phyloP scores from a whole-genome alignment of 495 filamentous ascomycete genomes.

The Lasiosphaeriaceae sp. region DNA sequence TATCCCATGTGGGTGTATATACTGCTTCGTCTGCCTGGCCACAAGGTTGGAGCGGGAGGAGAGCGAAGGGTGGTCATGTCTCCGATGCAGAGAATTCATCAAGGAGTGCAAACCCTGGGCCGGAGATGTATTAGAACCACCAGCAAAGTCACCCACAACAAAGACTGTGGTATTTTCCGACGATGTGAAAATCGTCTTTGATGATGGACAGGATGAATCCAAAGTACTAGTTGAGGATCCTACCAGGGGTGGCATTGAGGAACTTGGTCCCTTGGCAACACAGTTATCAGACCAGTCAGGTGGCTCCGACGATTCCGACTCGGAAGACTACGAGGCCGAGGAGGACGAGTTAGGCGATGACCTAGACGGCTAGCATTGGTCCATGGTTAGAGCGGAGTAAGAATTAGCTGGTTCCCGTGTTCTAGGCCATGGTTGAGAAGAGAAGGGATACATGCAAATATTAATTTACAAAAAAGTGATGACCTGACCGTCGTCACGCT shows the following conservation, averaged over 20 bases:
- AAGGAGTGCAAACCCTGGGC: constrained; percentile 92
- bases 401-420: too few relatives aligned
- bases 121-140: constrained; percentile 72
- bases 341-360: constrained; percentile 39
- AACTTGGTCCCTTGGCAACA: constrained; percentile 3
- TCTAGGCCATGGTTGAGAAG: too few relatives aligned
- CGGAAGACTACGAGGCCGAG: constrained; percentile 43
- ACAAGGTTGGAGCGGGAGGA: constrained; percentile 87
- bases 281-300: constrained; percentile 12
- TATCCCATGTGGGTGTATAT: constrained; percentile 85
- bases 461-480: too few relatives aligned
- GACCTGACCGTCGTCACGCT: too few relatives aligned
- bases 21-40: constrained; percentile 97
- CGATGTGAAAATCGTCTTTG: constrained; percentile 33
- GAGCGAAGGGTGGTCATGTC: constrained; percentile 92
- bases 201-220: constrained; percentile 8
- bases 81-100: constrained; percentile 80
- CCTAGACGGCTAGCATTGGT: constrained; percentile 22
- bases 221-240: constrained; percentile 6
- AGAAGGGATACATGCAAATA: too few relatives aligned
- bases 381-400: too few relatives aligned
- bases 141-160: constrained; percentile 45
- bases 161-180: constrained; percentile 72
- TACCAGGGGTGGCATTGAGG: constrained; percentile 2
- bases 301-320: constrained; percentile 29